Conservation (phyloP, 495 filamentous ascomycete genomes). For the Podospora anserina region DNA sequence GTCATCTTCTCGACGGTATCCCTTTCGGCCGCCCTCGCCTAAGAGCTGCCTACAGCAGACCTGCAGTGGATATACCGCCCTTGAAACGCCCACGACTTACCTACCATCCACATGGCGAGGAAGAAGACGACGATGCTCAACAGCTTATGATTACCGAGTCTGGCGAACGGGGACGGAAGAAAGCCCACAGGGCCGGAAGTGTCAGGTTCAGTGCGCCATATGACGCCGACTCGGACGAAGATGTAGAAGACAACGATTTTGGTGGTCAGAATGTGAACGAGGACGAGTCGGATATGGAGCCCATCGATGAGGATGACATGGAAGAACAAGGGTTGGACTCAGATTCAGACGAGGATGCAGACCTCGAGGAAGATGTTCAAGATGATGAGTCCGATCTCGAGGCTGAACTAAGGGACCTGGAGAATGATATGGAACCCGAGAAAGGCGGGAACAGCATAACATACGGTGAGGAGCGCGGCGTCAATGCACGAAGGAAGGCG, state of each 20-base stretch:
- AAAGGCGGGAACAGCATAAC: neutral
- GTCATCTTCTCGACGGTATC: slow-evolving; percentile 83
- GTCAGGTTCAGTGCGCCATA: slow-evolving; percentile 17
- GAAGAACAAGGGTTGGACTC: slow-evolving; percentile 20
- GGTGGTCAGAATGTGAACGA: slow-evolving; percentile 25
- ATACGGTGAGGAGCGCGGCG: neutral
- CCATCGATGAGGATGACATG: slow-evolving; percentile 33
- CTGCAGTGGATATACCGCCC: slow-evolving; percentile 69
- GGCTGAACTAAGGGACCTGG: slow-evolving; percentile 24
- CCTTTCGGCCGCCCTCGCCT: slow-evolving; percentile 77
- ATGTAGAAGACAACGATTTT: slow-evolving; percentile 26
- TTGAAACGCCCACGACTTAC: slow-evolving; percentile 64
- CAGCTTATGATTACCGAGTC: slow-evolving; percentile 38
- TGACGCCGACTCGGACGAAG: slow-evolving; percentile 35
- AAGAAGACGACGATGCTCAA: slow-evolving; percentile 29
- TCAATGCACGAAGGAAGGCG: neutral
- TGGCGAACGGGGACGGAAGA: slow-evolving; percentile 34
- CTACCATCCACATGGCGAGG: slow-evolving; percentile 37
- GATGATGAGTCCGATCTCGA: slow-evolving; percentile 23
- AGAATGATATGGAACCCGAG: slow-evolving; percentile 13
- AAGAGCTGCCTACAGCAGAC: slow-evolving; percentile 57
- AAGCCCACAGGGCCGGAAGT: slow-evolving; percentile 26
- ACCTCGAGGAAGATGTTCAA: slow-evolving; percentile 18
- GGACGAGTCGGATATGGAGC: slow-evolving; percentile 14
- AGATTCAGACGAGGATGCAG: slow-evolving; percentile 25